A percentile compares a stretch with the other conserved stretches of the same genome.
Conservation (phyloP, 2,329 filamentous ascomycete species). For the Colletotrichum lindemuthianum region DNA sequence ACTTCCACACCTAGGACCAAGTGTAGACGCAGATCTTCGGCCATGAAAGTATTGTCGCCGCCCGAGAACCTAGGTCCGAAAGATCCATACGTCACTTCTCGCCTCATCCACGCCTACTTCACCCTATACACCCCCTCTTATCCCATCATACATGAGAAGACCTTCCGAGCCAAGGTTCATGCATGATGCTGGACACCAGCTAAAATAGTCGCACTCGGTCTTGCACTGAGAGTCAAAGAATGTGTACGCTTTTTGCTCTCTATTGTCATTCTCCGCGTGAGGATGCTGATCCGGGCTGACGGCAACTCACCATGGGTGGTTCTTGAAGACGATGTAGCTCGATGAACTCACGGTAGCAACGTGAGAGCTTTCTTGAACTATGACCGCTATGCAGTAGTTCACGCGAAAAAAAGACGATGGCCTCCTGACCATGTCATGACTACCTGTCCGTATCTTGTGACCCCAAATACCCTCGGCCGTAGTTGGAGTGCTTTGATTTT, state of each 20-base stretch:
- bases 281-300: no score
- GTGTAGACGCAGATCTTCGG: constrained; percentile 12
- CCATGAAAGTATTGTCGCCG: not conserved
- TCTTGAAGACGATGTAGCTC: no score
- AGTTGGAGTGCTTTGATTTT: no score
- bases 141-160: constrained; percentile 57
- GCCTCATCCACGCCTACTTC: constrained; percentile 55
- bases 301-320: no score
- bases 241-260: not conserved
- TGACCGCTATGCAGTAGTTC: no score
- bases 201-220: constrained; percentile 1
- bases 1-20: constrained; percentile 1
- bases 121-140: constrained; percentile 55
- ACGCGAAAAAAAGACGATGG: no score
- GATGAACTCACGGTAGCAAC: no score
- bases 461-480: no score
- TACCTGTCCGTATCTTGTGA: no score
- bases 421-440: no score
- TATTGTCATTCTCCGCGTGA: no score
- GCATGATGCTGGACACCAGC: constrained; percentile 32
- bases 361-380: no score
- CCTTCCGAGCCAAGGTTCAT: constrained; percentile 50
- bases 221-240: not conserved
- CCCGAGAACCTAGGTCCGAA: constrained; percentile 26
- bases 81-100: constrained; percentile 30